Evolutionary conservation across 2,329 filamentous ascomycete genomes (phyloP).

Genomic region (Plectosphaerella sp.): DNA sequence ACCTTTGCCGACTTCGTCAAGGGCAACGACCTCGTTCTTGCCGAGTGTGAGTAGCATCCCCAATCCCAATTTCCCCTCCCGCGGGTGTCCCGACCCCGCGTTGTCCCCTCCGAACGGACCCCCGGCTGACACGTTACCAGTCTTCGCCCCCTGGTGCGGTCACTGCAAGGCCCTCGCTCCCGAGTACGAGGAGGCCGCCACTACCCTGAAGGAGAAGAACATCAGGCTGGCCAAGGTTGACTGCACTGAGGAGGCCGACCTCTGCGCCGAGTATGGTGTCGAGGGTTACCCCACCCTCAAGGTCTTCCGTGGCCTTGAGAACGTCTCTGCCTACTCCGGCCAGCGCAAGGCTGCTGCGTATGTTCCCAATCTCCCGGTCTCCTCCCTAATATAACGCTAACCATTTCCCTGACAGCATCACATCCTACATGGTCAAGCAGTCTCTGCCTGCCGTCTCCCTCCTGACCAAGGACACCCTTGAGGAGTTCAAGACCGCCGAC

Average conservation of each 20-base stretch:
- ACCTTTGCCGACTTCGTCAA: slow-evolving; percentile 85
- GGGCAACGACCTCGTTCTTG: slow-evolving; percentile 82
- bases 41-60: slow-evolving; percentile 68
- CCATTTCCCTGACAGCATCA: slow-evolving; percentile 40
- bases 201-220: slow-evolving; percentile 80
- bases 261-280: slow-evolving; percentile 86
- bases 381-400: neutral
- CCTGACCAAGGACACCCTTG: slow-evolving; percentile 75
- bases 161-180: slow-evolving; percentile 98
- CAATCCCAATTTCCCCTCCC: neutral
- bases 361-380: slow-evolving; percentile 23
- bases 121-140: slow-evolving; percentile 33
- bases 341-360: slow-evolving; percentile 80
- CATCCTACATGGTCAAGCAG: slow-evolving; percentile 97
- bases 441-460: slow-evolving; percentile 85
- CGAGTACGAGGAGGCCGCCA: slow-evolving; percentile 85
- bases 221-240: slow-evolving; percentile 84
- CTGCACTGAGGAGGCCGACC: slow-evolving; percentile 89
- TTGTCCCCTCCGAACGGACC: neutral
- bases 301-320: slow-evolving; percentile 90
- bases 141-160: slow-evolving; percentile 95
- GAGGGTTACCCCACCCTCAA: slow-evolving; percentile 99
- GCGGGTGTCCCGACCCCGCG: neutral
- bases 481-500: slow-evolving; percentile 96
- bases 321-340: slow-evolving; percentile 77